Evolutionary conservation across 148 eudicot genomes (phyloP), one percentile per base, ranked within the genome.

Genomic region (Heliamphora exappendiculata): DNA sequence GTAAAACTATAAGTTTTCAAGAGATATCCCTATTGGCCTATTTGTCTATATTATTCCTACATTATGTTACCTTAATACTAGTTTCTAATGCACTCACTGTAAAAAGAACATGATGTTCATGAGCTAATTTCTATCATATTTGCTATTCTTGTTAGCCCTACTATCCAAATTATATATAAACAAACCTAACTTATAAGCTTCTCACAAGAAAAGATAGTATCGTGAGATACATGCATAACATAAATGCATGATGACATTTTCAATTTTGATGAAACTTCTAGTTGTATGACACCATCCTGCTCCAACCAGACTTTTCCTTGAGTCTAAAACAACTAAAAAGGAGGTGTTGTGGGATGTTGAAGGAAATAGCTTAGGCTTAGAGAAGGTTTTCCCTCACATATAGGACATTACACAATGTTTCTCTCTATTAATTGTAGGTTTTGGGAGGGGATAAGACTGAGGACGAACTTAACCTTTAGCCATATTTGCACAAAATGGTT

Each of bases 291-390:
- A 49, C 29, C 39, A 50, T 34, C 29, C 10, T 53, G 29, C 47
- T 51, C 47, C 59, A 12, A 72, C 73, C 37, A 26, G 73, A 31
- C 28, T 24, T 67, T 67, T 67, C 55, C 55, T 70, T 19, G 31
- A 68, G 53, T 68, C 41, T 16, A 42, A 72, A 33, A 72, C n/a
- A 11, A n/a, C 31, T 33, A 72, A 72, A 13, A 68, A 72, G 58
- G 2, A 33, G 9, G 4, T 33, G 33, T 34, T 53, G 29, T 53
- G 22, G 45, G 20, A 33, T 72, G 75, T 71, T 20, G 39, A 63
- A 29, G 41, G 57, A 13, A 72, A 8, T 19, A 72, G 33, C 63
- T 36, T 47, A 4, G n/a, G 22, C 45, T 65, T 16, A 37, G 12
- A 37, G 44, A 8, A 65, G 26, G 10, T 58, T 19, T 22, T 66